A percentile compares a stretch with the other conserved stretches of the same genome.
Evolutionary conservation across 176 grass and related monocot species (phyloP).

Genomic region (Zoysia pacifica): DNA sequence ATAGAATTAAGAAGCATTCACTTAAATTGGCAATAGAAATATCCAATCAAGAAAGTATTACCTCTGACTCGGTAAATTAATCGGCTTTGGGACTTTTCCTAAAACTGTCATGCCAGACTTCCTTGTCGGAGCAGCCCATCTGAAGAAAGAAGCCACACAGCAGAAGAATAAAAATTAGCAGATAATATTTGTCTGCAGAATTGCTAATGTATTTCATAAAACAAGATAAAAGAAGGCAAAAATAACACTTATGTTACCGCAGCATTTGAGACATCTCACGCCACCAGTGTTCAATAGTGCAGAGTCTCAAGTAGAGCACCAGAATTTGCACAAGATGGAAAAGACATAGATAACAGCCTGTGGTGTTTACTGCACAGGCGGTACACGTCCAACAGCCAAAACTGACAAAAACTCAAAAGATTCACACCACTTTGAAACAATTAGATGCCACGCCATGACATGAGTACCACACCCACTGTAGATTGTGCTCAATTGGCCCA

Average conservation of each 20-base stretch:
- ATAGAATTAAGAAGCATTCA: conserved; percentile 2
- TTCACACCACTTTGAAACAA: not conserved
- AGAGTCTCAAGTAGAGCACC: not conserved
- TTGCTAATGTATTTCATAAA: conserved; percentile 1
- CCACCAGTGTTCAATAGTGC: not conserved
- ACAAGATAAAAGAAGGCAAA: not conserved
- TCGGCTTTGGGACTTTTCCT: conserved; percentile 96
- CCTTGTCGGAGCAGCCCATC: conserved; percentile 76
- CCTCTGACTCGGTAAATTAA: conserved; percentile 98
- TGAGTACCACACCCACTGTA: not conserved
- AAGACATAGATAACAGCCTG: not conserved
- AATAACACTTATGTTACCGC: not conserved
- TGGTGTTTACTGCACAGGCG: not conserved
- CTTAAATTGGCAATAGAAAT: not conserved
- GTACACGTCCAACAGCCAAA: not conserved
- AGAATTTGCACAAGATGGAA: not conserved
- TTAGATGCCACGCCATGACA: not conserved
- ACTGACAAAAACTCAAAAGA: conserved; percentile 19
- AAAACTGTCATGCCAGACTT: conserved; percentile 99
- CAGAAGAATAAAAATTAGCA: conserved; percentile 3
- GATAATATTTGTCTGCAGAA: not conserved
- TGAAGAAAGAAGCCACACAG: conserved; percentile 39
- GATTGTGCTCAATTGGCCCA: not conserved
- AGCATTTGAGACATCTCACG: not conserved
- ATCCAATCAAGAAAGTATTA: conserved; percentile 26